Base-by-base conservation (phyloP, 148 eudicot species). In the Cornus kousa region DNA sequence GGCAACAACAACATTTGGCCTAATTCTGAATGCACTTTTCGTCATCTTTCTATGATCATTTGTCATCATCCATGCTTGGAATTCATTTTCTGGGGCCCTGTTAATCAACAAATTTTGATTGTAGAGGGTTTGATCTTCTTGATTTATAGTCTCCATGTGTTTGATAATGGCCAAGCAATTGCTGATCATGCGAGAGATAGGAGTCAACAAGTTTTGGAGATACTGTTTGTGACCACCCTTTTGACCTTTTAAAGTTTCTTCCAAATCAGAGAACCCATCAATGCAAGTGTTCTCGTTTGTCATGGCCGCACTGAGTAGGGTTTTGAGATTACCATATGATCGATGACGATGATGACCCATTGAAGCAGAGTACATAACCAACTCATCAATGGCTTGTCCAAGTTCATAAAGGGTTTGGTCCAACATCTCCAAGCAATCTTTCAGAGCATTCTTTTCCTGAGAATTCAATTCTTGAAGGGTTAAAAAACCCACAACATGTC, bases 221-320 rank as follows among this genome's bases (percentile, higher is more conserved):
- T 84, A 78, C 32, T 80, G 53, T 65, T 79, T 77, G 65, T 82
- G 76, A 77, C 75, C 83, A 77, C 75, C 83, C 66, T 43, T 85
- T 67, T 23, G 28, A 50, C 65, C 13, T 17, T 55, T 78, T 24
- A 67, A 67, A 71, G 66, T 23, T 46, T 59, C 66, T 35, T 83
- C 83, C 79, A 91, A 79, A 23, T 90, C 93, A 5, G 77, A 73
- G 72, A 90, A 90, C 70, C 92, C 94, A 75, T 89, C 90, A 72
- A 87, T 84, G 90, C 94, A 92, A 5, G 94, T 85, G 39, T 85
- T 81, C 81, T 89, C 94, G 72, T 90, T 92, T 9, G 97, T 90
- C 92, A 92, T 92, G 16, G 97, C 94, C 22, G 92, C 92, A 53
- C 94, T 90, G 70, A 92, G 78, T 12, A 90, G 94, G 83, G 90